Base-by-base conservation (phyloP, 805 yeast species). In the Jamesozyma hellenica region DNA sequence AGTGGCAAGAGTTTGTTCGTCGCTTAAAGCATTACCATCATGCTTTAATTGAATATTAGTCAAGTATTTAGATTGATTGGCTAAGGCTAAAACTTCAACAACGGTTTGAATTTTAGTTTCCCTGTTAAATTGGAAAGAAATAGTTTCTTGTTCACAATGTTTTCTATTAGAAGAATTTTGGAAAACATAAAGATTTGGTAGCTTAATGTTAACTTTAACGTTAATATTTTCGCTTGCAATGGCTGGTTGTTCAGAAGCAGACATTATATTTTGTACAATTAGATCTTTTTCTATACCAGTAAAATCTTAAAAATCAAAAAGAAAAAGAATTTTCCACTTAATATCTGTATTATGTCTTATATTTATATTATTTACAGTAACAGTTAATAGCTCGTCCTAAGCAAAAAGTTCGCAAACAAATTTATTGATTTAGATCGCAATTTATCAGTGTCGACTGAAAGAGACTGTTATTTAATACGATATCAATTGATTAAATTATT, bases 91-190 rank as follows among this genome's bases (percentile, higher is more conserved):
- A 6, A 54, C 49, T 32, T 55, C 59, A 11, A 44, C 33, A 23
- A 57, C 40, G 17, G 53, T 50, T 40, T 54, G 55, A 19, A 53
- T 41, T 35, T 47, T 55, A 7, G 58, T 47, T 2, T 52, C 53
- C 33, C 44, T 50, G n/a, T 44, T 43, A 35, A 59, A 49, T 36
- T 51, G 55, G 36, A 56, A 44, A 21, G 48, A 41, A 13, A 56
- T 40, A n/a, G 43, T 50, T 14, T 45, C 45, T 15, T 12, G 42
- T 3, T 45, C 41, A 13, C 37, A 34, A 18, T 27, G 25, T 25
- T 34, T 39, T 25, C 51, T 52, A 29, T 50, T 47, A 15, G 40
- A 18, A 21, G 30, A 29, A 25, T 15, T 28, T 19, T 37, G 40
- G 14, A 26, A 8, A 13, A 18, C 23, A 26, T 39, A 37, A 15